Evolutionary conservation across 768 basidiomycete species (phyloP), one percentile per base, ranked within the genome.

Genomic region (Harrya chromipes): DNA sequence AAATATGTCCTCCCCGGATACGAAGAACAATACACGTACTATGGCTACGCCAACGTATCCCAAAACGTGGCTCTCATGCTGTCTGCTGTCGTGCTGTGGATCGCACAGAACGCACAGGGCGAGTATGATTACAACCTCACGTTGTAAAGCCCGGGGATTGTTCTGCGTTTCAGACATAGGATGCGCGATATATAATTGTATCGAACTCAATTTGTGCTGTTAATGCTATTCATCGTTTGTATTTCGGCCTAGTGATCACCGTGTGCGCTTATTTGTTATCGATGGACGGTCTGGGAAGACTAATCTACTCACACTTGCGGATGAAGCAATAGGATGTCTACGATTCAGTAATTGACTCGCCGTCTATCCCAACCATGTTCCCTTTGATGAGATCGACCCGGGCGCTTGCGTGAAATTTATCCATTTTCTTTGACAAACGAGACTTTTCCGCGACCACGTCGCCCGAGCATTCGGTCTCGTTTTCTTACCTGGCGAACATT

Each of bases 111-210:
- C 54, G 76, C 81, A 2, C 82, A 82, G 53, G 82, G 79, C 57
- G 95, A 98, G 68, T 97, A 95, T 70, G 93, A 97, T 65, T 97
- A 95, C 67, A 92, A 87, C 59, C 75, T 97, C 49, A 87, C 87
- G 36, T 71, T 90, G 49, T 90, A 62, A 35, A 17, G 4, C 19
- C 7, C 0, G 33, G 21, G 19, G 42, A 12, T 16, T 23, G 10
- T 26, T 12, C 16, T 16, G 16, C n/a, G 4, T 29, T 29, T 29
- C 29, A 27, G 35, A 34, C 38, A 40, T 46, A 42, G 39, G 33
- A 21, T 29, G 37, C 46, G 27, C 29, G 40, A 40, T 37, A 48
- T 42, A 46, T 42, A 46, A 31, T 35, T 44, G 38, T 43, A 17
- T 38, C 33, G 20, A 40, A 45, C 27, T 21, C 43, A 42, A 11